Percentiles rank a stretch among this genome's conserved stretches.
These are phyloP conservation scores for Vitis hybrid DNA, from an alignment of 177 flowering plant species.

Conservation along the genomic window DNA sequence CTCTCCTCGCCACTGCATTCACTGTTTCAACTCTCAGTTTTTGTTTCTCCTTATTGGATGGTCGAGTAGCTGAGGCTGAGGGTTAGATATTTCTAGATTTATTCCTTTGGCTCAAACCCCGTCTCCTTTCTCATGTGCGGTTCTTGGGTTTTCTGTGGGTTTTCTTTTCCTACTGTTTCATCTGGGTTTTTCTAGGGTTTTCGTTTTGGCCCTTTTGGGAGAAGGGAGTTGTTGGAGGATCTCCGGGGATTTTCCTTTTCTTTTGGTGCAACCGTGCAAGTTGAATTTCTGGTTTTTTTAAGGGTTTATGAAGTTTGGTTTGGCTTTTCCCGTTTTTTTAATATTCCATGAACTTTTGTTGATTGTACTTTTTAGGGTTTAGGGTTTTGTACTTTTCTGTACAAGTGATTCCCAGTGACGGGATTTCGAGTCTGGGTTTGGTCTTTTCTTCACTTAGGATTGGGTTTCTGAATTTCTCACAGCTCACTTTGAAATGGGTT, in stretches of 20 bases:
- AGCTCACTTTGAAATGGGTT: not conserved
- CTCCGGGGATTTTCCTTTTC: not conserved
- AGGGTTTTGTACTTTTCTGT: slow-evolving; percentile 28
- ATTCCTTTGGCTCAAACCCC: slow-evolving; percentile 9
- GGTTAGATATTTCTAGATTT: slow-evolving; percentile 7
- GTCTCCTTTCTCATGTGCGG: slow-evolving; percentile 1
- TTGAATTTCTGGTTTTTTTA: too few species aligned
- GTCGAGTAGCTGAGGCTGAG: slow-evolving; percentile 1
- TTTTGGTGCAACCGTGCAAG: not conserved
- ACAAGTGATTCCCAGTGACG: not conserved
- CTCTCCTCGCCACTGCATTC: not conserved
- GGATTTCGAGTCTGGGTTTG: not conserved
- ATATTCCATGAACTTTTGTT: slow-evolving; percentile 3
- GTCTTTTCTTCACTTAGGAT: not conserved
- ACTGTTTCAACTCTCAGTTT: not conserved
- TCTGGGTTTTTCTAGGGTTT: slow-evolving; percentile 24
- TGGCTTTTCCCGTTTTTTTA: slow-evolving; percentile 9
- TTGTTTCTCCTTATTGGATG: slow-evolving; percentile 16
- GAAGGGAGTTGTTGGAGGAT: not conserved
- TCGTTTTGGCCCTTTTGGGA: slow-evolving; percentile 7
- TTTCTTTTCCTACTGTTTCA: not conserved
- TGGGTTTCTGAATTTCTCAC: not conserved
- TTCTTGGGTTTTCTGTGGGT: slow-evolving; percentile 7
- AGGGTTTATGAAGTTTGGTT: slow-evolving; percentile 3
- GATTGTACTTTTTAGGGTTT: slow-evolving; percentile 34